Conservation (phyloP, 1,139 yeast species). For the Spathaspora sp. region DNA sequence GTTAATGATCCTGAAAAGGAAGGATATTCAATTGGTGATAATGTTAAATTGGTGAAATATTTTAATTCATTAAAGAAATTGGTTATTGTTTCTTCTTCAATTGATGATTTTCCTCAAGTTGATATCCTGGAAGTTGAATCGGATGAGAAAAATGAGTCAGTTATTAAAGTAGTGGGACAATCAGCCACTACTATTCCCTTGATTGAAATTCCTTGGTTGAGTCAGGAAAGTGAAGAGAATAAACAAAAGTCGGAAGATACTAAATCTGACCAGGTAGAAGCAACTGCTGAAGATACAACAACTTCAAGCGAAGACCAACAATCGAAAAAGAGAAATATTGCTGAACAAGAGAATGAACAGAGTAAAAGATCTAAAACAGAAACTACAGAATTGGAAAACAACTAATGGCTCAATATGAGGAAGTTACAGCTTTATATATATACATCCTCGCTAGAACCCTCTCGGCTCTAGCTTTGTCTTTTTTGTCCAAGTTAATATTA, state of each 20-base stretch:
- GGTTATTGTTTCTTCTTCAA: conserved; percentile 28
- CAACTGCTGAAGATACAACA: neutral
- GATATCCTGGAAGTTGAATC: conserved; percentile 8
- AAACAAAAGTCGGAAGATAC: conserved; percentile 7
- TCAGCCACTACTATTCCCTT: conserved; percentile 20
- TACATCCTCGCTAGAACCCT: too few relatives aligned
- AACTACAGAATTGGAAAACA: too few relatives aligned
- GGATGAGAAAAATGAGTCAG: conserved; percentile 1
- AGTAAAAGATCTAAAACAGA: neutral
- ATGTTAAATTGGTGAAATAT: conserved; percentile 28
- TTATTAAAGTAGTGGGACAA: conserved; percentile 8
- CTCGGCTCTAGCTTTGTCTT: too few relatives aligned
- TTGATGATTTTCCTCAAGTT: conserved; percentile 25
- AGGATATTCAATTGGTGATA: conserved; percentile 30
- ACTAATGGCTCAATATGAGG: too few relatives aligned
- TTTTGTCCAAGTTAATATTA: conserved; percentile 4
- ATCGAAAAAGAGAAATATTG: neutral
- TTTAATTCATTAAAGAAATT: conserved; percentile 30
- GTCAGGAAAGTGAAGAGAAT: conserved; percentile 10
- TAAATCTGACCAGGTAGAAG: conserved; percentile 11
- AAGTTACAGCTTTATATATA: too few relatives aligned
- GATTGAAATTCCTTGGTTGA: conserved; percentile 49
- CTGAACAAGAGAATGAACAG: neutral
- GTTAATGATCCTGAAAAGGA: conserved; percentile 36
- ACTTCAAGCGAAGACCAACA: neutral